A percentile compares a stretch with the other conserved stretches of the same genome.
These are phyloP conservation scores for Agrocybe pediades DNA, from an alignment of 768 basidiomycete genomes.

Conservation along the genomic window DNA sequence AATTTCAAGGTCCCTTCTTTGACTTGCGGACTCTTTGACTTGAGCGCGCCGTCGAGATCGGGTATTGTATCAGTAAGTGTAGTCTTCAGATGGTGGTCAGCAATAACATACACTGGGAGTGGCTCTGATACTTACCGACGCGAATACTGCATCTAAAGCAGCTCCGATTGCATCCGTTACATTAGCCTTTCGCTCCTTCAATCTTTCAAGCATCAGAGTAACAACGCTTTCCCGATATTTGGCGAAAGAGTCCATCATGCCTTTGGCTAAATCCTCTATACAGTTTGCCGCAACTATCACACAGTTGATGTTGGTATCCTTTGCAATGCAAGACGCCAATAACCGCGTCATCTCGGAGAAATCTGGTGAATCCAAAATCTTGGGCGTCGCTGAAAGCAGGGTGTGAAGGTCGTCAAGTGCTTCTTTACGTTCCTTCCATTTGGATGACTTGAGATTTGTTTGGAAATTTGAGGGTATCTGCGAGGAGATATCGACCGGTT, in stretches of 20 bases:
- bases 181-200: slow-evolving; percentile 92
- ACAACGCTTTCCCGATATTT: slow-evolving; percentile 74
- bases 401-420: slow-evolving; percentile 81
- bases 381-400: slow-evolving; percentile 66
- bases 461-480: slow-evolving; percentile 79
- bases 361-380: slow-evolving; percentile 80
- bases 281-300: slow-evolving; percentile 87
- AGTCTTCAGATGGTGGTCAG: slow-evolving; percentile 49
- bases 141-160: slow-evolving; percentile 87
- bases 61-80: slow-evolving; percentile 80
- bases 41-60: slow-evolving; percentile 75
- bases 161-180: slow-evolving; percentile 89
- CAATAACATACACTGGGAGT: slow-evolving; percentile 1
- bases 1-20: slow-evolving; percentile 93
- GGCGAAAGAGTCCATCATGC: slow-evolving; percentile 73
- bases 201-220: slow-evolving; percentile 76
- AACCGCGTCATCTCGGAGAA: slow-evolving; percentile 76
- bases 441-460: slow-evolving; percentile 78
- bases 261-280: slow-evolving; percentile 84
- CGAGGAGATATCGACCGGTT: slow-evolving; percentile 76
- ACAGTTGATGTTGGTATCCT: slow-evolving; percentile 94
- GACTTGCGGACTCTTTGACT: slow-evolving; percentile 95
- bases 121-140: slow-evolving; percentile 65
- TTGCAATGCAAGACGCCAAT: slow-evolving; percentile 77
- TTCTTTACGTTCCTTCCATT: slow-evolving; percentile 98